Conservation (phyloP, 2,329 filamentous ascomycete genomes). For the Pseudopithomyces chartarum region DNA sequence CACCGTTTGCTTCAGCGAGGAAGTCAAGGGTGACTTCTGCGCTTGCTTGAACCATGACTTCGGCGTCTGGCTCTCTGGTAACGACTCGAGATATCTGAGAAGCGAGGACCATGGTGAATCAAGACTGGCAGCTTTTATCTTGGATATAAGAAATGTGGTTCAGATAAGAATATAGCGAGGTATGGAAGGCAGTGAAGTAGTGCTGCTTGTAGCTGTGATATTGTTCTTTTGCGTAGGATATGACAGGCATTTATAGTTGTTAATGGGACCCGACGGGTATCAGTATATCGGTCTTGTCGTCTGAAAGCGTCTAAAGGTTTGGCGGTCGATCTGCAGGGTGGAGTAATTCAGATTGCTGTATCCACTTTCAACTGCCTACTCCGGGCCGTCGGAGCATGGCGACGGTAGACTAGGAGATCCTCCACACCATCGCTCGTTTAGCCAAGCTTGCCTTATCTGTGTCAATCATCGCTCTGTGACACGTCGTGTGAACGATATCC, state of each 20-base stretch:
- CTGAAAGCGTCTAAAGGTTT: background rate
- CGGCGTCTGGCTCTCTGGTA: background rate
- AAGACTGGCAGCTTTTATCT: background rate
- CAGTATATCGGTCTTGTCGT: background rate
- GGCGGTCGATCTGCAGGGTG: background rate
- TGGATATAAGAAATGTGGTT: background rate
- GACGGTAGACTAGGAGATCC: background rate
- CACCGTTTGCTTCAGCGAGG: background rate
- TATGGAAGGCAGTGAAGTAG: background rate
- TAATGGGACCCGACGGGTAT: background rate
- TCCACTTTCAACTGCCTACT: background rate
- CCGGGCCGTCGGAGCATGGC: background rate
- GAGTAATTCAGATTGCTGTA: background rate
- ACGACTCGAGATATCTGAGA: background rate
- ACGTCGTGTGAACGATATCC: background rate
- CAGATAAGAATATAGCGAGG: background rate
- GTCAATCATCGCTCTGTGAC: background rate
- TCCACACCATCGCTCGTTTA: background rate
- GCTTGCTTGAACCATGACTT: background rate
- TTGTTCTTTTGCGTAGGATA: background rate
- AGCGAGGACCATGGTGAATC: background rate
- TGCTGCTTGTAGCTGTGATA: background rate
- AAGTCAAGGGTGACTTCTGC: background rate
- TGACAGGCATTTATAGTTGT: background rate
- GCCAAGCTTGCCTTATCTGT: constrained; percentile 4